Percentiles rank a stretch among this genome's conserved stretches.
phyloP scores from a whole-genome alignment of 495 filamentous ascomycete species.

The Lasiosphaeria ovina region DNA sequence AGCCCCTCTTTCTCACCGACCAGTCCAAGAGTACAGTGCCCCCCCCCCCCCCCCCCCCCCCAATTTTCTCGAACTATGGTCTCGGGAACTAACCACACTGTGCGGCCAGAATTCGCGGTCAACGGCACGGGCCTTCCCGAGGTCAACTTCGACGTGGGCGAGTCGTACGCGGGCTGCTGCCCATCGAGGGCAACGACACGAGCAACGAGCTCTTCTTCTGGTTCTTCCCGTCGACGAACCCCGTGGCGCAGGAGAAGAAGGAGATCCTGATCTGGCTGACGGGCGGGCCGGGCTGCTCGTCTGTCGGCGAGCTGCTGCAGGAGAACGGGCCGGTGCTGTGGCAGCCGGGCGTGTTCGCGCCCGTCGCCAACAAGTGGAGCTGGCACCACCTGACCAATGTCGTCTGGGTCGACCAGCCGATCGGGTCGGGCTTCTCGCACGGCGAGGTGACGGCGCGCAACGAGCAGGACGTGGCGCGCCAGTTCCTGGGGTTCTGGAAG shows the following conservation, averaged over 20 bases:
- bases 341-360: conserved; percentile 57
- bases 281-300: conserved; percentile 60
- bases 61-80: neutral
- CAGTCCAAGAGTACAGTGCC: conserved; percentile 11
- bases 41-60: too few relatives aligned
- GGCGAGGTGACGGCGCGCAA: conserved; percentile 61
- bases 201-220: conserved; percentile 68
- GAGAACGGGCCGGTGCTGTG: conserved; percentile 66
- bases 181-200: conserved; percentile 59
- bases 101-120: conserved; percentile 56
- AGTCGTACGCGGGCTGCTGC: conserved; percentile 73
- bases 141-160: conserved; percentile 75
- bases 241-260: conserved; percentile 46
- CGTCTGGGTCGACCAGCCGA: conserved; percentile 71
- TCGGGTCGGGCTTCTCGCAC: conserved; percentile 72
- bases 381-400: conserved; percentile 69
- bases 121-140: conserved; percentile 69
- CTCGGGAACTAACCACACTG: neutral
- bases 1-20: conserved; percentile 19
- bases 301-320: conserved; percentile 64
- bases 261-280: conserved; percentile 67
- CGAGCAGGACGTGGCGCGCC: conserved; percentile 62
- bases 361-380: conserved; percentile 59
- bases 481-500: conserved; percentile 72
- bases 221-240: conserved; percentile 67